Conservation (phyloP, 1,284 basidiomycete genomes). For the Pterula multifida region DNA sequence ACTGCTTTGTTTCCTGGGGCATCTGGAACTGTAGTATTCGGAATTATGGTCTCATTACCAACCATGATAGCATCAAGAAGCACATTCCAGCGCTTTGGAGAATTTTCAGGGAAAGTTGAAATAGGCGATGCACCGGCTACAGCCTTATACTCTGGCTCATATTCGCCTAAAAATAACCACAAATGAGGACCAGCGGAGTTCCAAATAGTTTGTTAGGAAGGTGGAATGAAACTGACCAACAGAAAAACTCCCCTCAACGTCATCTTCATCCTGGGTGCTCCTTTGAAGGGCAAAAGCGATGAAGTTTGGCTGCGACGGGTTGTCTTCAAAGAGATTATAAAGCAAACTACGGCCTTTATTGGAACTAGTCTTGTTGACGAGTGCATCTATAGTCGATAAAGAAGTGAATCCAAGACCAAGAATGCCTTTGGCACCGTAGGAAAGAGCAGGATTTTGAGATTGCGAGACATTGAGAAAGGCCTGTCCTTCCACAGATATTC, state of each 20-base stretch:
- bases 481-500: conserved; percentile 52
- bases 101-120: conserved; percentile 53
- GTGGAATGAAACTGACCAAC: conserved; percentile 34
- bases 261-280: conserved; percentile 32
- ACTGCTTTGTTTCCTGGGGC: conserved; percentile 60
- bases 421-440: conserved; percentile 62
- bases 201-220: background rate
- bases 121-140: conserved; percentile 44
- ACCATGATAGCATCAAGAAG: conserved; percentile 59
- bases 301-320: conserved; percentile 61
- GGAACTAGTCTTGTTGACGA: conserved; percentile 42
- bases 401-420: conserved; percentile 68
- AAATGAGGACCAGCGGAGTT: conserved; percentile 5
- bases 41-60: conserved; percentile 33
- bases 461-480: conserved; percentile 51
- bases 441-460: conserved; percentile 58
- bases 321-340: conserved; percentile 60
- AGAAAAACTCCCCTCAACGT: conserved; percentile 53
- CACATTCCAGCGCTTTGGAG: conserved; percentile 61
- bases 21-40: conserved; percentile 39
- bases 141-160: conserved; percentile 44
- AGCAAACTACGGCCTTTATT: conserved; percentile 55
- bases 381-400: conserved; percentile 53
- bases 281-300: conserved; percentile 64
- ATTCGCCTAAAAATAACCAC: conserved; percentile 35